Evolutionary conservation across 2,329 filamentous ascomycete genomes (phyloP).

Genomic region (Verticillium tricorpus): DNA sequence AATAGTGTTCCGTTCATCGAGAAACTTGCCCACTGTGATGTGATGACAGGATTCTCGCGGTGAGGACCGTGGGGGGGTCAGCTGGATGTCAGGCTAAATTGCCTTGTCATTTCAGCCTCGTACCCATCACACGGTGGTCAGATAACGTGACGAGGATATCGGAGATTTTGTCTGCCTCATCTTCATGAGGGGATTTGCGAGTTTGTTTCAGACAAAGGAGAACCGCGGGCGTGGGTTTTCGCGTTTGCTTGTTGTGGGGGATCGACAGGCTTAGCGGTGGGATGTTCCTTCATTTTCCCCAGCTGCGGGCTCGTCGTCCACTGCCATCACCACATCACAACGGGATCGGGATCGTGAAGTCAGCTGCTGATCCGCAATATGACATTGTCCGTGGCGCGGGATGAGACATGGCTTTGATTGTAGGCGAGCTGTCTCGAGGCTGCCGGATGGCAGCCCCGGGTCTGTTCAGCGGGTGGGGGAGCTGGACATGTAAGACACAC

Average conservation of each 20-base stretch:
- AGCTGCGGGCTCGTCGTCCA: background rate
- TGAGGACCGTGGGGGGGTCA: background rate
- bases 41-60: background rate
- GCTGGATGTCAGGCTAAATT: background rate
- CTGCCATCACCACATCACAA: background rate
- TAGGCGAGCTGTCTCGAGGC: background rate
- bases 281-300: background rate
- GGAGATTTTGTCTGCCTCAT: background rate
- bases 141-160: background rate
- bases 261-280: background rate
- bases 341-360: background rate
- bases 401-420: background rate
- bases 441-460: no score
- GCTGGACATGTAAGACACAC: background rate
- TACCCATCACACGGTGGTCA: background rate
- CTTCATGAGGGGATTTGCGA: background rate
- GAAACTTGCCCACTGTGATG: background rate
- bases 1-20: background rate
- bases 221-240: background rate
- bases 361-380: background rate
- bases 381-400: background rate
- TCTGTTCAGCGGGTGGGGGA: background rate
- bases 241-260: background rate
- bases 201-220: background rate
- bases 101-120: background rate